Evolutionary conservation across 768 basidiomycete genomes (phyloP), one percentile per base, ranked within the genome.

Genomic region (Suillus fuscotomentosus): DNA sequence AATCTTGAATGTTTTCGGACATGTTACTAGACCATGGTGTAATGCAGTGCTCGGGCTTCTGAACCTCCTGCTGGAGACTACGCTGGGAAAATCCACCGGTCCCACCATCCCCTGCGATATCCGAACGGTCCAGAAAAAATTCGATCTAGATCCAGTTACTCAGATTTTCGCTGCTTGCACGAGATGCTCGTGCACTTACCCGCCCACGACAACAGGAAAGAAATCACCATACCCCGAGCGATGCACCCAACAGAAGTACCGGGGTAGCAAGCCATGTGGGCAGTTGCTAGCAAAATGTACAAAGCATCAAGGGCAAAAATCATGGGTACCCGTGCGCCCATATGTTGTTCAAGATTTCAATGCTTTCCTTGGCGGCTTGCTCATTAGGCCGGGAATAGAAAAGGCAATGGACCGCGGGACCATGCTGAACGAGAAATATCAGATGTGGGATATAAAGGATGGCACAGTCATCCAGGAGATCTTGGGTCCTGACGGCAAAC

Each of bases 341-440:
- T 78, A 69, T 47, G 31, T 71, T 2, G 70, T 76, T 20, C 72
- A 78, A 17, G 70, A 76, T 27, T 60, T 76, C 1, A 65, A 71
- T 2, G 45, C 73, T 17, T 80, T 75, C 66, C 22, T 77, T 6
- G 72, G 63, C 1, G 24, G 68, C 5, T 41, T 80, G 27, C 60
- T 74, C 10, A 72, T 67, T 31, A 63, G 63, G 5, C 68, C 66
- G 0, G 77, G 72, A 0, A 70, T 73, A 20, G 76, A 78, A 60
- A 64, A 67, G 3, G 62, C 62, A 10, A 70, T 80, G 64, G 74
- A 78, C 41, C 54, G 39, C 3, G 60, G 48, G 61, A 66, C 39
- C 10, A 38, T 51, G 20, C 8, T 64, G 36, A 60, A 63, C 5
- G 13, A 50, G 17, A 24, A 60, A 10, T 24, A 60, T 41, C 15